phyloP scores from a whole-genome alignment of 108 stramenopile species.

The Pseudonitzschia pungens region DNA sequence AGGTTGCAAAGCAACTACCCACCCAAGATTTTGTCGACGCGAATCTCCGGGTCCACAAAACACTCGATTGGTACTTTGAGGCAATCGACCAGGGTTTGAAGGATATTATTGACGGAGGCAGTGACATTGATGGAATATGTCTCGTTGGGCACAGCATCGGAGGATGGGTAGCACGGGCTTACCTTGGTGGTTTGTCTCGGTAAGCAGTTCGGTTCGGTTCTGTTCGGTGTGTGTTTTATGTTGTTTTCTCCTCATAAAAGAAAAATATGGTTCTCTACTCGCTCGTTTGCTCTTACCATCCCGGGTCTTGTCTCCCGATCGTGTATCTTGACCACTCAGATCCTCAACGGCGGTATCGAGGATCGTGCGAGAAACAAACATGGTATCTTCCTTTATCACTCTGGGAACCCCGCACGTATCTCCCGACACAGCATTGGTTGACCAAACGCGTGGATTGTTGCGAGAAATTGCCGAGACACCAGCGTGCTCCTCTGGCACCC shows the following conservation, averaged over 20 bases:
- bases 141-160: slow-evolving; percentile 75
- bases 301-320: not conserved
- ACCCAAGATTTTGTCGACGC: slow-evolving; percentile 66
- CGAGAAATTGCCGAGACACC: slow-evolving; percentile 50
- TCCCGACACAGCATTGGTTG: slow-evolving; percentile 62
- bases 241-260: not conserved
- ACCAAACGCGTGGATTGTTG: slow-evolving; percentile 76
- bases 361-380: slow-evolving; percentile 39
- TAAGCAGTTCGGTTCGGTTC: slow-evolving; percentile 12
- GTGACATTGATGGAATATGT: slow-evolving; percentile 32
- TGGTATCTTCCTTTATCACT: slow-evolving; percentile 55
- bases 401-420: slow-evolving; percentile 73
- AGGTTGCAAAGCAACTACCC: slow-evolving; percentile 66
- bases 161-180: slow-evolving; percentile 79
- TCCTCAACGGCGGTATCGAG: slow-evolving; percentile 54
- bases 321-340: slow-evolving; percentile 2
- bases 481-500: slow-evolving; percentile 48
- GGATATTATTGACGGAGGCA: slow-evolving; percentile 41
- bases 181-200: slow-evolving; percentile 65
- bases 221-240: not conserved
- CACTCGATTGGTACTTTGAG: slow-evolving; percentile 78
- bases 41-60: slow-evolving; percentile 48
- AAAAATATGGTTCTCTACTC: not conserved
- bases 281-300: not conserved
- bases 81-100: slow-evolving; percentile 62